Base-by-base conservation (phyloP, 257 asterid genomes). In the Solanum gandarillasii region DNA sequence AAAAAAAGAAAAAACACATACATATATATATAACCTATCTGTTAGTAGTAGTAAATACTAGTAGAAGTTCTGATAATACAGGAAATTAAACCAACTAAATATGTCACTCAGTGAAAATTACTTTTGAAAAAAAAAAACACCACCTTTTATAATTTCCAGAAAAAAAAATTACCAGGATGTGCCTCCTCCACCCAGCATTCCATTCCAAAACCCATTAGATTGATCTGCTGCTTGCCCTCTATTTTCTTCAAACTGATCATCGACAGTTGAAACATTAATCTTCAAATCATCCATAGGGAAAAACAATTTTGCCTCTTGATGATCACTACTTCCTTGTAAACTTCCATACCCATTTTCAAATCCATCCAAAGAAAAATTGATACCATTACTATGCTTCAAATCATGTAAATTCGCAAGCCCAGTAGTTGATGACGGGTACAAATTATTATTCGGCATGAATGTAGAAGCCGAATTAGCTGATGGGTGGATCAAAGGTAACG, bases 261-360 rank as follows among this genome's bases (percentile, higher is more conserved):
- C 74, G 0, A 39, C 88, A 2, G 83, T 55, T 14, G 76, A 62
- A 1, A 93, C 79, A 79, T 86, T 88, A 1, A 93, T 92, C 88
- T 92, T 95, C 92, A 93, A 81, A 75, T 93, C 96, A 68, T 92
- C 96, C 39, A 91, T 90, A 29, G 96, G 98, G 35, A 95, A 91
- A n/a, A 91, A 88, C 12, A 88, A 68, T 73, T 90, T 92, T n/a
- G 92, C 87, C 34, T 90, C 91, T 87, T 87, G 89, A 88, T 39
- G 25, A 72, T 35, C 87, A 4, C 83, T 87, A 3, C 79, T 87
- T 29, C 83, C 58, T 41, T 89, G 93, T 27, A 89, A 9, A 86
- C 85, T 91, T 31, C 90, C 93, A 70, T 85, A 87, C 34, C 88
- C 92, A 75, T 87, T 87, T 1, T 86, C 91, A 52, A 89, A 84